phyloP scores from a whole-genome alignment of 2,329 filamentous ascomycete genomes.

The Fusarium beomiforme region DNA sequence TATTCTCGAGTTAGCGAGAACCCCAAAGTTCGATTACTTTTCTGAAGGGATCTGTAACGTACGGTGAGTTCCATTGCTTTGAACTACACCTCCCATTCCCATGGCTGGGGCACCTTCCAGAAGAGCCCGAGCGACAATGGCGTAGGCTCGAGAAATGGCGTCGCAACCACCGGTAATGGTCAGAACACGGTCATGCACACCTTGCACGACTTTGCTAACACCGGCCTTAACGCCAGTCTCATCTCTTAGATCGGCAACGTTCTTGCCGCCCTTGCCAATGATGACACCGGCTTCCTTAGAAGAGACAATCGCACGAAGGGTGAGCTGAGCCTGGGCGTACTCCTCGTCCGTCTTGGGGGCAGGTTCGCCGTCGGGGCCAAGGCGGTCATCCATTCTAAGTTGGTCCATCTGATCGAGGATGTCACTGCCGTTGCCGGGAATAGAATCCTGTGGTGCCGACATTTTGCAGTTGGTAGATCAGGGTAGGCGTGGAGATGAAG shows the following conservation, averaged over 20 bases:
- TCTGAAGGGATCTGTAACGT: constrained; percentile 43
- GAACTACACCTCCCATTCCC: constrained; percentile 93
- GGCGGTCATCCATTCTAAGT: constrained; percentile 72
- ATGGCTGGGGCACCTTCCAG: constrained; percentile 93
- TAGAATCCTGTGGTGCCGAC: constrained; percentile 69
- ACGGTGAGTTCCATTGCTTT: constrained; percentile 94
- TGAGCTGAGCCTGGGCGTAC: constrained; percentile 91
- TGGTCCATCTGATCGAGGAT: constrained; percentile 71
- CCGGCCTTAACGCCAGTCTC: constrained; percentile 98
- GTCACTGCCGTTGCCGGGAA: constrained; percentile 68
- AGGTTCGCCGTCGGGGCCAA: constrained; percentile 79
- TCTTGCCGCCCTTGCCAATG: constrained; percentile 98
- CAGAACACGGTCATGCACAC: constrained; percentile 95
- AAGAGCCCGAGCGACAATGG: constrained; percentile 89
- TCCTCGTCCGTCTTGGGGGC: constrained; percentile 95
- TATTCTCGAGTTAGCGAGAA: constrained; percentile 22
- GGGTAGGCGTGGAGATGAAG: constrained; percentile 22
- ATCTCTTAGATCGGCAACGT: constrained; percentile 95
- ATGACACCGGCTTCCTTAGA: constrained; percentile 99
- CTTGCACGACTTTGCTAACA: constrained; percentile 98
- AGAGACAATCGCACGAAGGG: constrained; percentile 95
- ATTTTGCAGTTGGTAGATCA: constrained; percentile 54
- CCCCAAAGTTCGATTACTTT: background rate
- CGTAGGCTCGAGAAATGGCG: constrained; percentile 90
- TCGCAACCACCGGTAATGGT: constrained; percentile 93